A percentile compares a stretch with the other conserved stretches of the same genome.
phyloP scores from a whole-genome alignment of 169 alveolate genomes.

The Babesia bigemina region DNA sequence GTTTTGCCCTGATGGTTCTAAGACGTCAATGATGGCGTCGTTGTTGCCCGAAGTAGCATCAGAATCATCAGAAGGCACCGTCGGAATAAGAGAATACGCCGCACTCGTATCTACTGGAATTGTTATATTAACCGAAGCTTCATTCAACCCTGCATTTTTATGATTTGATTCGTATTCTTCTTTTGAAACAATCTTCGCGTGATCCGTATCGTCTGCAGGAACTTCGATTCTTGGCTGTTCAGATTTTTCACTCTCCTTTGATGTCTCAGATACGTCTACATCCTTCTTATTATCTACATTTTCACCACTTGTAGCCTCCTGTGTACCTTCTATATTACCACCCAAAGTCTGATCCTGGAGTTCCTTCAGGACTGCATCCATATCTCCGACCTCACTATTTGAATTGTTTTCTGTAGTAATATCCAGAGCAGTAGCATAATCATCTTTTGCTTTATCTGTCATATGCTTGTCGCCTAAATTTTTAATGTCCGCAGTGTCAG shows the following conservation, averaged over 20 bases:
- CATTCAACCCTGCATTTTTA: not conserved
- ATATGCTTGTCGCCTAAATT: not conserved
- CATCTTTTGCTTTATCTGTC: not conserved
- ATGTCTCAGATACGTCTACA: not conserved
- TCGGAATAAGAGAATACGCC: conserved; percentile 11
- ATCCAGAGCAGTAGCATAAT: too few relatives aligned
- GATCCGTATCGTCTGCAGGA: not conserved
- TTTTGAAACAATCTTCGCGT: not conserved
- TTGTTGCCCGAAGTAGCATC: conserved; percentile 19
- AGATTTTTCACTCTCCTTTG: not conserved
- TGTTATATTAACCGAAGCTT: not conserved
- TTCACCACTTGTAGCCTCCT: not conserved
- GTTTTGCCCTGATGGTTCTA: not conserved
- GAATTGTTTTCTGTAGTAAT: not conserved
- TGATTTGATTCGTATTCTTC: not conserved
- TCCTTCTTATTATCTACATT: not conserved
- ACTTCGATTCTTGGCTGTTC: conserved; percentile 18
- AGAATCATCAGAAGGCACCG: conserved; percentile 8
- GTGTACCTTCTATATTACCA: not conserved
- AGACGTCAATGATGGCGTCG: conserved; percentile 14
- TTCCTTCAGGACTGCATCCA: conserved; percentile 12
- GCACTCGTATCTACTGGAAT: not conserved
- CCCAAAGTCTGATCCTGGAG: not conserved
- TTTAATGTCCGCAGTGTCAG: conserved; percentile 5
- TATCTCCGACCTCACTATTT: not conserved